Evolutionary conservation across 495 filamentous ascomycete genomes (phyloP).

Genomic region (Annulohypoxylon maeteangense): DNA sequence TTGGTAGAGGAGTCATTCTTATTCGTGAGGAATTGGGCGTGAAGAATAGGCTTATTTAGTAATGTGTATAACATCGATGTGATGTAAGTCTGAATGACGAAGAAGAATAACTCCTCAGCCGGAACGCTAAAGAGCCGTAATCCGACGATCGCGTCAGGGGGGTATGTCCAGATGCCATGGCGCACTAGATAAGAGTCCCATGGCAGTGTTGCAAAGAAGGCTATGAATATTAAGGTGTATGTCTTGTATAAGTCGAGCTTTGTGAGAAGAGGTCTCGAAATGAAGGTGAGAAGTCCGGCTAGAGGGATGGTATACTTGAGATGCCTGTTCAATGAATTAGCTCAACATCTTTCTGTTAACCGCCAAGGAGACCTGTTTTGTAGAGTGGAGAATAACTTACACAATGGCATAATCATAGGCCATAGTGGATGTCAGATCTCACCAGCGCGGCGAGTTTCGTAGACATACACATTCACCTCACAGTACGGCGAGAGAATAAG

Average conservation of each 20-base stretch:
- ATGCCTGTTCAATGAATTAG: slow-evolving; percentile 58
- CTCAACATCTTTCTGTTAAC: background rate
- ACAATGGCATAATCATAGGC: slow-evolving; percentile 75
- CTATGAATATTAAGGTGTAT: slow-evolving; percentile 63
- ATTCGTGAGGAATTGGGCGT: slow-evolving; percentile 62
- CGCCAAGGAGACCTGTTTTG: background rate
- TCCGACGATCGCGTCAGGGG: slow-evolving; percentile 66
- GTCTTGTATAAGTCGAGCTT: slow-evolving; percentile 68
- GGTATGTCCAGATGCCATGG: slow-evolving; percentile 74
- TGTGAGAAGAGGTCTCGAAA: slow-evolving; percentile 68
- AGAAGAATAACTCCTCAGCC: slow-evolving; percentile 76
- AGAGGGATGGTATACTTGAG: slow-evolving; percentile 74
- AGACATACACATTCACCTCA: slow-evolving; percentile 7
- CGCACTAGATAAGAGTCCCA: slow-evolving; percentile 78
- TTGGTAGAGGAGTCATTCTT: slow-evolving; percentile 40
- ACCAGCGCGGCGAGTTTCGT: slow-evolving; percentile 6
- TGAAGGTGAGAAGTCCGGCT: slow-evolving; percentile 63
- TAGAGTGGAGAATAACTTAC: slow-evolving; percentile 53
- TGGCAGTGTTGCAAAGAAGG: slow-evolving; percentile 70
- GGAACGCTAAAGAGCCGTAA: slow-evolving; percentile 68
- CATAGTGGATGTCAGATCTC: slow-evolving; percentile 53
- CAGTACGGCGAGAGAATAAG: slow-evolving; percentile 9
- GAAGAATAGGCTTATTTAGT: slow-evolving; percentile 69
- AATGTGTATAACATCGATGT: slow-evolving; percentile 72
- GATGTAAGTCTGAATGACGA: slow-evolving; percentile 78